Evolutionary conservation across 371 early-diverging fungal genomes (phyloP), one percentile per base, ranked within the genome.

Genomic region (Mucor velutinosus): DNA sequence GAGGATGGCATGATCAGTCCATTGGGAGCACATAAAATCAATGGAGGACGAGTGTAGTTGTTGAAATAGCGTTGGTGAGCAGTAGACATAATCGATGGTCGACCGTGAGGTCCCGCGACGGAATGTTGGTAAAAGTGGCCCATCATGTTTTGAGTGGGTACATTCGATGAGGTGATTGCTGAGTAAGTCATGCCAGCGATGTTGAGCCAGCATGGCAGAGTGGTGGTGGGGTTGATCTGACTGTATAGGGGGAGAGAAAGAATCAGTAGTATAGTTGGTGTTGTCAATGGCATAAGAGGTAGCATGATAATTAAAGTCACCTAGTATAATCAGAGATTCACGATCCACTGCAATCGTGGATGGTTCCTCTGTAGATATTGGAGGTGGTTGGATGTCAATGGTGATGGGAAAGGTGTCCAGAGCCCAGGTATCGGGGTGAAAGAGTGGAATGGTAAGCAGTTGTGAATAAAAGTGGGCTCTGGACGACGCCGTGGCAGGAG

Each of bases 1-100:
- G 5, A 66, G 43, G 4, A 59, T 17, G 3, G 61, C 56, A 55
- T 66, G 67, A 56, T 66, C 67, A 15, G 67, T 66, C 56, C 67
- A 66, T 7, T 7, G 11, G 7, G 67, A 30, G 5, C 29, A 32
- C 43, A 66, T 35, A 41, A 60, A 60, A 5, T 60, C n/a, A n/a
- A 49, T 43, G n/a, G 17, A 7, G 5, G 65, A 58, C 11, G 23
- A 8, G 14, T 30, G 14, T 0, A 45, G 2, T 12, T 30, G 37
- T 25, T 51, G 59, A 19, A 23, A 6, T 1, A 47, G 23, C 1
- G 10, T 2, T 33, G 33, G 59, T 1, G 49, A 49, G 2, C 41
- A 27, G 12, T n/a, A 66, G 8, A 66, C 33, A 17, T 65, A 65
- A 33, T 65, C 65, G 14, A 65, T 58, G 4, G 58, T 58, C 1